Base-by-base conservation (phyloP, 2,329 filamentous ascomycete genomes). In the Ophiostoma australiae region DNA sequence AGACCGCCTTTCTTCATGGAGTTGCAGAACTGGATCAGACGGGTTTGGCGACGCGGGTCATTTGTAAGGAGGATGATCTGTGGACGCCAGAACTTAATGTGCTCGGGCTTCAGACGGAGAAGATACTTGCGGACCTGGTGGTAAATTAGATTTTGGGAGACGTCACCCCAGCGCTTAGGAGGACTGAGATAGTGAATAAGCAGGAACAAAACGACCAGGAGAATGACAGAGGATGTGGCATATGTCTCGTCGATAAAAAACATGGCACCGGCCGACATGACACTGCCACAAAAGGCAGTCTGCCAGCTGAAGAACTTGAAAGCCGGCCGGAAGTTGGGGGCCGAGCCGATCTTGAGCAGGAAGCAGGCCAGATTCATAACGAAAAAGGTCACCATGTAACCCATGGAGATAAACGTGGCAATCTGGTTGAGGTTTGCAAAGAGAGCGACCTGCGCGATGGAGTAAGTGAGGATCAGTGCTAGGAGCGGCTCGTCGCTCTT, bases 51-150 rank as follows among this genome's bases (percentile, higher is more conserved):
- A n/a, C 93, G 86, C 4, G 92, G 91, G 76, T 95, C 88, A 77
- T 94, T 95, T 74, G 95, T 88, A 70, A 97, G 86, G 0, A 97
- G 84, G 67, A 97, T 86, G 63, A 97, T 94, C 74, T 96, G 93
- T 0, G 93, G 93, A 69, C 93, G 86, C 93, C 93, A 97, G 78
- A 96, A 97, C 77, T 97, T 97, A 79, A 97, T 93, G 77, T 97
- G 93, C 76, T 97, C 93, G 48, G 92, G 92, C 68, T 88, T 89
- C 39, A 97, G 82, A n/a, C 92, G 88, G 39, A 97, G 82, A 39
- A 97, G 81, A 76, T 97, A 96, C 76, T 97, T 97, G 72, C 93
- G 87, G 17, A 96, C 92, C 81, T 97, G 93, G 73, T 87, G 81
- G 76, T 96, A 97, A 69, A 97, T 96, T 73, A 97, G 81, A 76